These are phyloP conservation scores for Parascedosporium putredinis DNA, from an alignment of 2,329 filamentous ascomycete genomes.

Conservation along the genomic window DNA sequence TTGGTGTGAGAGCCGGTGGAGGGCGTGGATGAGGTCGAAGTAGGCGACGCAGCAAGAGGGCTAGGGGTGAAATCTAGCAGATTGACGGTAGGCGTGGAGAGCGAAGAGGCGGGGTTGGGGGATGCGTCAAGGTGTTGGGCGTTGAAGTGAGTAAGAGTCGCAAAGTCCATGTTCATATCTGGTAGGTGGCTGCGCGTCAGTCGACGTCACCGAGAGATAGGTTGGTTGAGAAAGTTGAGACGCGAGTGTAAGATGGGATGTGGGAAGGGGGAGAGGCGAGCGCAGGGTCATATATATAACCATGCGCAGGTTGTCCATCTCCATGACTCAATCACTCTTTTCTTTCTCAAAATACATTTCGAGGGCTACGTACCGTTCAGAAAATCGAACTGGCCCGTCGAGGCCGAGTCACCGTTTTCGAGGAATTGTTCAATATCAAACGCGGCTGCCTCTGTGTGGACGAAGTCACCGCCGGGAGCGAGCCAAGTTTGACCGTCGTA, in stretches of 20 bases:
- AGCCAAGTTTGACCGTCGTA: slow-evolving; percentile 1
- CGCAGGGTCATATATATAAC: background rate
- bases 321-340: no score
- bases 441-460: background rate
- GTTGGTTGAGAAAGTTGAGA: no score
- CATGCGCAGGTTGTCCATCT: no score
- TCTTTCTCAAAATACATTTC: background rate
- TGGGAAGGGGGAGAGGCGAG: background rate
- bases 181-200: no score
- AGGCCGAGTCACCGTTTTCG: background rate
- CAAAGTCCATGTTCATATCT: slow-evolving; percentile 8
- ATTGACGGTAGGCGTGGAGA: background rate
- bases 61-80: background rate
- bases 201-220: no score
- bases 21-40: background rate
- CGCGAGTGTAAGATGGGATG: background rate
- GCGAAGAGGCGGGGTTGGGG: background rate
- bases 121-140: background rate
- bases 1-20: slow-evolving; percentile 10
- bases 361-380: background rate
- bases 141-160: background rate
- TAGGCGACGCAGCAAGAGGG: background rate
- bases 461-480: background rate
- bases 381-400: background rate
- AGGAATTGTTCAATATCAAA: slow-evolving; percentile 1